Base-by-base conservation (phyloP, 129 eudicot genomes). In the Oenanthe sinensis region DNA sequence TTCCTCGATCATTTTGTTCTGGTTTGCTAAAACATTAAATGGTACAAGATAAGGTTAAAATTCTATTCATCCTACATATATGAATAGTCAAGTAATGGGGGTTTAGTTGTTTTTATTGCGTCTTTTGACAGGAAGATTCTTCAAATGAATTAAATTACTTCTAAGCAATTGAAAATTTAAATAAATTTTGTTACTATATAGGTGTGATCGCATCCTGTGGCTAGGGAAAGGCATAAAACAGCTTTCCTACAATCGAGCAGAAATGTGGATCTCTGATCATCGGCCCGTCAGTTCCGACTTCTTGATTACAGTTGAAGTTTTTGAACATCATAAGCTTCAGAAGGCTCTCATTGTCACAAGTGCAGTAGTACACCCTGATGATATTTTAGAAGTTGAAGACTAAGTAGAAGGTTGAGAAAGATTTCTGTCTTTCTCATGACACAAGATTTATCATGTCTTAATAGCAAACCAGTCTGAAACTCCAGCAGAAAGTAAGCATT, bases 161-260 rank as follows among this genome's bases (percentile, higher is more conserved):
- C 2, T 14, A 2, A 15, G 8, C 26, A 22, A 22, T 20, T 22
- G 26, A 55, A 55, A 20, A n/a, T 9, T 9, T 20, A 2, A n/a
- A 9, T 14, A 60, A 2, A 0, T 20, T 3, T 30, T 14, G 36
- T 65, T 15, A 12, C 6, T 67, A 58, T 76, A 79, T 91, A 95
- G 98, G 98, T 96, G 99, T 80, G 99, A 96, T 82, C 89, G 99
- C 33, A 89, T 96, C 79, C 77, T 96, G 67, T 96, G 99, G 99
- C 79, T 84, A n/a, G 99, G 99, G 30, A 92, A 87, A 83, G 93
- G 99, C 62, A 89, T 96, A 63, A 92, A 86, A 79, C 99, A 96
- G 76, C 93, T 90, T 3, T 87, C 81, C 20, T 96, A 96, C 81
- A 84, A 85, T 67, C 89, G 90, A 79, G 86, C 92, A 8, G 99